These are phyloP conservation scores for Peniophora sp. DNA, from an alignment of 1,284 basidiomycete genomes.

Conservation along the genomic window DNA sequence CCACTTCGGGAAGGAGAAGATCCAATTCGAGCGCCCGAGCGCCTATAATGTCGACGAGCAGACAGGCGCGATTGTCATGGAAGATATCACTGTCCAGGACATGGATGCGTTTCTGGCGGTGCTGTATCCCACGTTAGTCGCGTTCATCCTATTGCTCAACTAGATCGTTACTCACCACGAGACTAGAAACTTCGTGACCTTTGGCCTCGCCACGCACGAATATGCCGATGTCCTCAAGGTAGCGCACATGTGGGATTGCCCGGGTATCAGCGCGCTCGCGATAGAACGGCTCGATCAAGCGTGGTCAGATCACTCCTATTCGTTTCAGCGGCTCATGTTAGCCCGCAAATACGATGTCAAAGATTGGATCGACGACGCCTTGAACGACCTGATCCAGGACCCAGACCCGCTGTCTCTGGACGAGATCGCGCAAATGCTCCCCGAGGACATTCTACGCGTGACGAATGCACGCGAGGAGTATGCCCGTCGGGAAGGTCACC, in stretches of 20 bases:
- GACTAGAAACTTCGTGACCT: background rate
- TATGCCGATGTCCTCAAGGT: background rate
- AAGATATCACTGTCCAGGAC: background rate
- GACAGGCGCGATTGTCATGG: constrained; percentile 4
- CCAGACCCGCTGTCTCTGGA: too few relatives aligned
- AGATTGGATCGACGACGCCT: background rate
- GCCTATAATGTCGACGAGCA: background rate
- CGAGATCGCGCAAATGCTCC: too few relatives aligned
- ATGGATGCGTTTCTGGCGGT: constrained; percentile 6
- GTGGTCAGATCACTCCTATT: background rate
- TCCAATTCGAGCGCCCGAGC: too few relatives aligned
- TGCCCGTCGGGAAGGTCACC: too few relatives aligned
- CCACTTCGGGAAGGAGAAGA: too few relatives aligned
- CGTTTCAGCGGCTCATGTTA: background rate
- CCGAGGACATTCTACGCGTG: too few relatives aligned
- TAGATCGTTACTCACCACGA: background rate
- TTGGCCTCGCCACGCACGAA: background rate
- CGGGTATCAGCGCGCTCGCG: background rate
- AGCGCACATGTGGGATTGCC: background rate
- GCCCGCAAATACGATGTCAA: background rate
- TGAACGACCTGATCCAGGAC: background rate
- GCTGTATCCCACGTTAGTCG: constrained; percentile 6
- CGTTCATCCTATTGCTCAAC: too few relatives aligned
- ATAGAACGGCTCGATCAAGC: background rate
- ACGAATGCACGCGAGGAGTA: too few relatives aligned